These are phyloP conservation scores for Pseudogymnoascus verrucosus DNA, from an alignment of 2,329 filamentous ascomycete genomes.

Conservation along the genomic window DNA sequence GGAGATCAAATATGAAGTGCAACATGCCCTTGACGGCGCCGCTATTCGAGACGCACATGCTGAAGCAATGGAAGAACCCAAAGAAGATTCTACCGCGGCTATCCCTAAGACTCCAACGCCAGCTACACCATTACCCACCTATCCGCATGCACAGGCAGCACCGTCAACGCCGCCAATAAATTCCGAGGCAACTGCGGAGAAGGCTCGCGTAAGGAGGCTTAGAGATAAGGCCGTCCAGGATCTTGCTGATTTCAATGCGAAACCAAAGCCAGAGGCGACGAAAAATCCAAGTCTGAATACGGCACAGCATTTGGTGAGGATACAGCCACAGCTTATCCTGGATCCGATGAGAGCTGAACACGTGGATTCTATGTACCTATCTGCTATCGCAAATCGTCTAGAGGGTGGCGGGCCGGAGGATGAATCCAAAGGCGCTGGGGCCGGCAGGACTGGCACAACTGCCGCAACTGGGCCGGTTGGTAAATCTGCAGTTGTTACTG, in stretches of 20 bases:
- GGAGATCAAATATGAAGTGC: slow-evolving; percentile 74
- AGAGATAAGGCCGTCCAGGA: slow-evolving; percentile 47
- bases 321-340: slow-evolving; percentile 61
- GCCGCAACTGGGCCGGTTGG: background rate
- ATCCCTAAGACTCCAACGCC: background rate
- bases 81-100: slow-evolving; percentile 13
- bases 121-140: background rate
- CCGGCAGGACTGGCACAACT: background rate
- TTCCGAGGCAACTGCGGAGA: slow-evolving; percentile 50
- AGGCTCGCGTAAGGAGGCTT: slow-evolving; percentile 52
- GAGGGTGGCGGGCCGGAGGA: slow-evolving; percentile 12
- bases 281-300: slow-evolving; percentile 48
- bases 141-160: slow-evolving; percentile 12
- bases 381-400: slow-evolving; percentile 49
- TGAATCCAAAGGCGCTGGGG: slow-evolving; percentile 1
- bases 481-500: slow-evolving; percentile 11
- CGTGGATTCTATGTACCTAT: slow-evolving; percentile 65
- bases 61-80: slow-evolving; percentile 23
- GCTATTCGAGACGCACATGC: slow-evolving; percentile 36
- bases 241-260: slow-evolving; percentile 34
- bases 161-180: slow-evolving; percentile 32
- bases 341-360: slow-evolving; percentile 73
- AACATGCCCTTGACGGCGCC: slow-evolving; percentile 61
- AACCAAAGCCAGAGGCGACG: slow-evolving; percentile 39
- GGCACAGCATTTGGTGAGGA: slow-evolving; percentile 47